Base-by-base conservation (phyloP, 148 eudicot genomes). In the Vaccinium corymbosum region DNA sequence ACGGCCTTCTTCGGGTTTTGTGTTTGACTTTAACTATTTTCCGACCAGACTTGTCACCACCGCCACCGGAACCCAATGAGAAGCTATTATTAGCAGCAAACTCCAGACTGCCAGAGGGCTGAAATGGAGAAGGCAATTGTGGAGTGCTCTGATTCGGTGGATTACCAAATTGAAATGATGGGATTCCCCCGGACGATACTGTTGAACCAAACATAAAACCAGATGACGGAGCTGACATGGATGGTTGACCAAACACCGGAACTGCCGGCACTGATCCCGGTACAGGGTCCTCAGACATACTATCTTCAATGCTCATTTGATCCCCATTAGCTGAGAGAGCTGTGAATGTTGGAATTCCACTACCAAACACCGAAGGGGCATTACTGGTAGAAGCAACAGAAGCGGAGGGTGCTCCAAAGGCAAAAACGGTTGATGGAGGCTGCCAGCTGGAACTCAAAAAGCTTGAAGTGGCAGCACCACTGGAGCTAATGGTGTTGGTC, bases 241-340 rank as follows among this genome's bases (percentile, higher is more conserved):
- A 79, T 0, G 89, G 46, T 84, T 91, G 95, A 78, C 93, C 91
- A 79, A 92, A 93, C 3, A 80, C 88, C 15, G 94, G 87, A 51
- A 61, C 80, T n/a, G 90, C 68, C 6, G 94, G 83, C 7, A 86
- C 62, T 0, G 50, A 79, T 71, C 90, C 85, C 61, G 90, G 95
- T 85, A 89, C 88, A 53, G 92, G 89, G 83, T 97, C 99, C 89
- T 94, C 98, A 4, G 95, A 93, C 99, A 97, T 97, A 84, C 92
- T 93, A 86, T 97, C 97, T 82, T 97, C 98, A 89, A 90, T 90
- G 85, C 57, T 89, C 94, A 92, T 89, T 83, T 91, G 92, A 83
- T 91, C 92, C 81, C 88, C 88, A 83, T 89, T 92, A 53, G 79
- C 89, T 1, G 91, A 72, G 17, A 86, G 72, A 8, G 90, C 78